Base-by-base conservation (phyloP, 2,329 filamentous ascomycete genomes). In the Purpureocillium takamizusanense region DNA sequence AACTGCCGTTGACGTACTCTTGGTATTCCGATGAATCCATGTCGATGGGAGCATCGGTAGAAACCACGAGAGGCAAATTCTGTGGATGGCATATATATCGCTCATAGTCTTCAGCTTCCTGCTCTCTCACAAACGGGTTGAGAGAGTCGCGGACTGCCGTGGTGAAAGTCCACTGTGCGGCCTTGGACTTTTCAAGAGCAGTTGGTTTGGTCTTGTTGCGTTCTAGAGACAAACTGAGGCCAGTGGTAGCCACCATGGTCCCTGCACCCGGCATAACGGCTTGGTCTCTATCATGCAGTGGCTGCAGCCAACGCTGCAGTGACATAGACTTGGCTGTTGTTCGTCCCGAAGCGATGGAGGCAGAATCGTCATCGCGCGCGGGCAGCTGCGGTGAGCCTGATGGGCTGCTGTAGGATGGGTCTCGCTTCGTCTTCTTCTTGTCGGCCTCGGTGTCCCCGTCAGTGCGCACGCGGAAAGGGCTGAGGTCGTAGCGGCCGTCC, bases 1-100 rank as follows among this genome's bases (percentile, higher is more conserved):
- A 79, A 41, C 69, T 74, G 38, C 78, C 83, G 51, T 81, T 77
- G 14, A 92, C 71, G 54, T 94, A 95, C 41, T 89, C 85, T 42
- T 86, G 67, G 51, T 92, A 88, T 47, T 94, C 87, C 1, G 67
- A 70, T 4, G 66, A 66, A 43, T 77, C 69, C 33, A 76, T 63
- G 42, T 78, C 68, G 2, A 72, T 69, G 1, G 79, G 77, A 4
- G 76, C 71, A 42, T 86, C 79, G 30, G 72, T 78, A 4, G 81
- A 83, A 2, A 86, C 72, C 0, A 92, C 86, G 2, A 98, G 72
- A 0, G 90, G 88, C 1, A 98, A 77, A 38, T 83, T 89, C 40
- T 94, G 81, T 2, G 92, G 89, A 53, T 98, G 92, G 35, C 76
- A 78, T 48, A 98, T 80, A 60, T 97, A 98, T 17, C 83, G 78